Evolutionary conservation across 1,284 basidiomycete species (phyloP).

Genomic region (Tremellales sp.): DNA sequence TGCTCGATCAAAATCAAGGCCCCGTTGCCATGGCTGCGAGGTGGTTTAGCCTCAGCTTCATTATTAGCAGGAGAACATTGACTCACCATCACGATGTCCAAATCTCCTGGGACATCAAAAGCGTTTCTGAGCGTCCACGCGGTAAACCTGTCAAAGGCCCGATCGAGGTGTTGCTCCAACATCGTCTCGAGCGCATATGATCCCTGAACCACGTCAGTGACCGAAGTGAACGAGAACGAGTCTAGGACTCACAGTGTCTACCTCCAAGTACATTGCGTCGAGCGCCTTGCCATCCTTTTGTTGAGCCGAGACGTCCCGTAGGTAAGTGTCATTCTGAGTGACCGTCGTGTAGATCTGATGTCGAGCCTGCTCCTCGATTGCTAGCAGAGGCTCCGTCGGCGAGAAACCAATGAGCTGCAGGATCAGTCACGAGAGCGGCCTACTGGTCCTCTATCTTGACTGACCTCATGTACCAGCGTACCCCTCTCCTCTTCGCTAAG

Average conservation of each 20-base stretch:
- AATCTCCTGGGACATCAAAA: constrained; percentile 42
- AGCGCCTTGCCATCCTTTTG: too few relatives aligned
- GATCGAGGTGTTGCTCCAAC: constrained; percentile 45
- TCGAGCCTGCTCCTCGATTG: background rate
- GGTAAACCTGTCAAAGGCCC: constrained; percentile 46
- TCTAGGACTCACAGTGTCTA: background rate
- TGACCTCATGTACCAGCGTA: constrained; percentile 36
- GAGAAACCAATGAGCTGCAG: constrained; percentile 38
- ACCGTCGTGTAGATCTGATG: background rate
- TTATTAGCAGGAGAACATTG: background rate
- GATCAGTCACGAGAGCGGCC: background rate
- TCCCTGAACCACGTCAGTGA: constrained; percentile 24
- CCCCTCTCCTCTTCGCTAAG: constrained; percentile 30
- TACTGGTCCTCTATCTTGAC: background rate
- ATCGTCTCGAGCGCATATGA: constrained; percentile 47
- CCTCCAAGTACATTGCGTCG: background rate
- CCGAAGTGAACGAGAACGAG: background rate
- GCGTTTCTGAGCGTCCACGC: constrained; percentile 46
- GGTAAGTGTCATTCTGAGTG: background rate
- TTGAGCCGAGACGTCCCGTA: too few relatives aligned
- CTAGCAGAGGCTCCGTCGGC: constrained; percentile 30
- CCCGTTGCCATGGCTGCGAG: constrained; percentile 46
- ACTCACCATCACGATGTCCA: constrained; percentile 45
- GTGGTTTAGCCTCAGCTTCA: background rate
- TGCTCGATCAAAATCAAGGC: constrained; percentile 45